These are phyloP conservation scores for Phialocephala subalpina DNA, from an alignment of 2,329 filamentous ascomycete genomes.

Conservation along the genomic window DNA sequence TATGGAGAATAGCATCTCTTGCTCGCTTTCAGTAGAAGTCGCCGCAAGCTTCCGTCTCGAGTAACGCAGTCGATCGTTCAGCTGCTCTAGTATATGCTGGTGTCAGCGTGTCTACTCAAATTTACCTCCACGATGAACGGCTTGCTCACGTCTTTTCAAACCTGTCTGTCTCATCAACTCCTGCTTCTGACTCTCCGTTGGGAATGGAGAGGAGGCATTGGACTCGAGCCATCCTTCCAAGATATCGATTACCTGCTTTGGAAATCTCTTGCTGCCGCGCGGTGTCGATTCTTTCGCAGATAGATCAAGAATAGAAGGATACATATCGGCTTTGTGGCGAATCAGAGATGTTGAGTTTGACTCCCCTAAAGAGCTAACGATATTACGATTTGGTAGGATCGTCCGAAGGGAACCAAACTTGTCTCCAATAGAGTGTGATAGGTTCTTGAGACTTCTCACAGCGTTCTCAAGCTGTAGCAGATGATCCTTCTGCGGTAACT, in stretches of 20 bases:
- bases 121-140: too few species aligned
- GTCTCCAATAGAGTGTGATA: neutral
- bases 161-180: constrained; percentile 20
- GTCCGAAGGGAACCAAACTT: neutral
- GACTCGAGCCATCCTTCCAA: constrained; percentile 13
- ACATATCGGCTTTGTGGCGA: neutral
- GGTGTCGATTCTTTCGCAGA: neutral
- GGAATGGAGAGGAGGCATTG: constrained; percentile 9
- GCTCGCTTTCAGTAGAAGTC: neutral
- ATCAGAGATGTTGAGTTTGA: too few species aligned
- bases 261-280: constrained; percentile 1
- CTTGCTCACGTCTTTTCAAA: constrained; percentile 9
- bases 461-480: neutral
- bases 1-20: constrained; percentile 4
- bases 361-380: neutral
- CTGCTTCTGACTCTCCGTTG: constrained; percentile 16
- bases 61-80: constrained; percentile 2
- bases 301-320: neutral
- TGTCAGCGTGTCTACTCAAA: neutral
- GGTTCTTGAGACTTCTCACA: constrained; percentile 5
- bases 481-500: neutral
- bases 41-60: neutral
- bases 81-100: neutral
- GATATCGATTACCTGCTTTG: constrained; percentile 13
- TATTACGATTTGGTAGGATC: neutral